Percentiles rank a stretch among this genome's conserved stretches.
Conservation (phyloP, 2,329 filamentous ascomycete genomes). For the Claviceps humidiphila region DNA sequence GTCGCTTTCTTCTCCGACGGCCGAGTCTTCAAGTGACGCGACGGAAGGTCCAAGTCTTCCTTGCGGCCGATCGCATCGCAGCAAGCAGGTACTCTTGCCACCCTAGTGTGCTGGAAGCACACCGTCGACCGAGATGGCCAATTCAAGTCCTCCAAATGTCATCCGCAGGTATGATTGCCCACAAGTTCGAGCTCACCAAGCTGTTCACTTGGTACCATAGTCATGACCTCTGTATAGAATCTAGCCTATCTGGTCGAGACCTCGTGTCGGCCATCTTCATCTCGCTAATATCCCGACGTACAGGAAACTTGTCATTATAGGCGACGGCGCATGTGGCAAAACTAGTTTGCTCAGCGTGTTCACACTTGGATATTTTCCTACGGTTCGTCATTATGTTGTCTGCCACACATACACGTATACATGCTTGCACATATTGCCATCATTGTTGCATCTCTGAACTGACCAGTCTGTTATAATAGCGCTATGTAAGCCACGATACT, state of each 20-base stretch:
- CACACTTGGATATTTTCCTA: conserved; percentile 94
- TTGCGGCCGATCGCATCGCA: not conserved
- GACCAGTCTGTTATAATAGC: conserved; percentile 28
- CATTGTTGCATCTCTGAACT: not conserved
- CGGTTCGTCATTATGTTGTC: conserved; percentile 46
- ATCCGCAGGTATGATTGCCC: conserved; percentile 45
- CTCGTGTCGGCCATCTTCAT: not conserved
- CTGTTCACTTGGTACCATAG: not conserved
- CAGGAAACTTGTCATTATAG: conserved; percentile 94
- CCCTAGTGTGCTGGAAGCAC: not conserved
- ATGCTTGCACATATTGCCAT: conserved; percentile 13
- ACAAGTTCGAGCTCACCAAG: not conserved
- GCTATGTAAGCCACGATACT: conserved; percentile 36
- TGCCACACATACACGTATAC: not conserved
- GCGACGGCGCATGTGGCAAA: conserved; percentile 95
- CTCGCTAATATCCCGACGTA: not conserved
- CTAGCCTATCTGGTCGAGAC: not conserved
- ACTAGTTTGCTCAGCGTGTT: conserved; percentile 96
- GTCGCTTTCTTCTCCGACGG: not conserved
- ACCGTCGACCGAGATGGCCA: conserved; percentile 25
- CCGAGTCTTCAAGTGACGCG: not conserved
- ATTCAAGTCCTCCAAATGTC: conserved; percentile 38
- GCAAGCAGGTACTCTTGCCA: not conserved
- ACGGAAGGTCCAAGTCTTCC: too few relatives aligned
- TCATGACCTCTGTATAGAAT: not conserved